Base-by-base conservation (phyloP, 2,329 filamentous ascomycete species). In the Aspergillus thermomutatus region DNA sequence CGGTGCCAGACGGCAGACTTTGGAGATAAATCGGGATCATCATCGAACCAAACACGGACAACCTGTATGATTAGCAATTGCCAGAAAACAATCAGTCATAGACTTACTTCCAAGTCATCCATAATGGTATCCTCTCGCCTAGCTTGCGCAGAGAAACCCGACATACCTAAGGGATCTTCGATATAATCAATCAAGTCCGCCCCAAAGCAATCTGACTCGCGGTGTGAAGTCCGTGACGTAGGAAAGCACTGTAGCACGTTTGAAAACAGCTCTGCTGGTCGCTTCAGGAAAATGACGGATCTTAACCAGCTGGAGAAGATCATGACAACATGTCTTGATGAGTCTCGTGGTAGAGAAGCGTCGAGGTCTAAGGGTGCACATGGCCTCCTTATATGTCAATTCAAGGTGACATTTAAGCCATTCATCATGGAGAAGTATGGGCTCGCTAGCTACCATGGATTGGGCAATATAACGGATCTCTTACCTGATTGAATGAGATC, bases 201-300 rank as follows among this genome's bases (percentile, higher is more conserved):
- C 28, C 25, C 49, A 31, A 41, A 51, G 28, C 31, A 51, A 17
- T 51, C 49, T 51, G 49, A 51, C 49, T 51, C 31, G 49, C 49
- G 34, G 49, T 25, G 49, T 25, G 48, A 50, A 50, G 48, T 28
- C n/a, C 27, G 10, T 51, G 49, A 41, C 14, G n/a, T 51, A 51
- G 49, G 49, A 51, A 51, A 51, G 49, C 49, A 41, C 49, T 41
- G 34, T 41, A 51, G 49, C 31, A 51, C 31, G 49, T 41, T 51
- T 25, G 49, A 41, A 51, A 50, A 26, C n/a, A 51, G 23, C 34
- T 41, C 49, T 40, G 49, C 25, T 40, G 28, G 49, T 17, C 49
- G 40, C 31, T 43, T 51, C 49, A 51, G 49, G 31, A 34, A 28
- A 50, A 26, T 26, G 34, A 28, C 48, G 34, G 28, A 50, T 31